Percentiles rank a stretch among this genome's conserved stretches.
Evolutionary conservation across 2,329 filamentous ascomycete species (phyloP).

Genomic region (Phialocephala sp.): DNA sequence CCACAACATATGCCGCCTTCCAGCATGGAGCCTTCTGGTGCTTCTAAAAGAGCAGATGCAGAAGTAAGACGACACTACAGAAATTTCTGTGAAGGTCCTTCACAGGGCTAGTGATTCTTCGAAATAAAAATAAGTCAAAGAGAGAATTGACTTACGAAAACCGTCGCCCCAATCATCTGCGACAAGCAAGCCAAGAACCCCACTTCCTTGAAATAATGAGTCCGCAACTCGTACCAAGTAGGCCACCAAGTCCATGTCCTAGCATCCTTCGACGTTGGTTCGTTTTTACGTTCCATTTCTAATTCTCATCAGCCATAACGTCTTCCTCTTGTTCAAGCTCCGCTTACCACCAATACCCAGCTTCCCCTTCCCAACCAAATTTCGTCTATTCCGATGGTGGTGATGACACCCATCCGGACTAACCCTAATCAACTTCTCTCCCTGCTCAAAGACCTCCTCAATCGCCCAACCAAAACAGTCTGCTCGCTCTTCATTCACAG

Average conservation of each 20-base stretch:
- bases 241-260: conserved; percentile 65
- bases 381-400: conserved; percentile 48
- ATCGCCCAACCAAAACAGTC: conserved; percentile 75
- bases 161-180: conserved; percentile 62
- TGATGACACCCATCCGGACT: conserved; percentile 44
- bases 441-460: conserved; percentile 50
- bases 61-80: background rate
- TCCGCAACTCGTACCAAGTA: conserved; percentile 58
- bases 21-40: background rate
- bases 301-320: conserved; percentile 2
- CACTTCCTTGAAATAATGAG: conserved; percentile 65
- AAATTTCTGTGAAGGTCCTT: background rate
- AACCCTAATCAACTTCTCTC: conserved; percentile 31
- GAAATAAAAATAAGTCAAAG: background rate
- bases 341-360: conserved; percentile 24
- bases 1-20: background rate
- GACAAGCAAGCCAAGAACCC: conserved; percentile 65
- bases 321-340: background rate
- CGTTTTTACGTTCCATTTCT: conserved; percentile 25
- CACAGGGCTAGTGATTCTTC: too few species aligned
- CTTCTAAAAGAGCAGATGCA: background rate
- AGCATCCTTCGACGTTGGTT: conserved; percentile 24
- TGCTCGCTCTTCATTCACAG: conserved; percentile 68
- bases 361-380: conserved; percentile 45
- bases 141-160: conserved; percentile 51